Conservation (phyloP, 139 green algal genomes). For the Chlorella sp. region DNA sequence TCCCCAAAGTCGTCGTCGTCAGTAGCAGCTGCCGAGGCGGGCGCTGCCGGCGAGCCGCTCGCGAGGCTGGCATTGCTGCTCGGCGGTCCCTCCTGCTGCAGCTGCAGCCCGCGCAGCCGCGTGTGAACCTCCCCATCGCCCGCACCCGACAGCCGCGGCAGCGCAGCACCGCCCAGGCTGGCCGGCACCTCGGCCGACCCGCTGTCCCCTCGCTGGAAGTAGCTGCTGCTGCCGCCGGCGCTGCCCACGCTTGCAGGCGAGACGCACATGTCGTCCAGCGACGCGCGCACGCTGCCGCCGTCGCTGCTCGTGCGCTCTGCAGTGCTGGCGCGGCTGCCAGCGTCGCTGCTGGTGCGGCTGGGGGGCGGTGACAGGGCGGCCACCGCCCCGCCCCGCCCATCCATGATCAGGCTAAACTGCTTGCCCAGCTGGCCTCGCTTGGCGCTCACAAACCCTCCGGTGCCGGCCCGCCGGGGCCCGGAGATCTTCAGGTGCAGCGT, state of each 20-base stretch:
- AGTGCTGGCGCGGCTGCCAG: too few relatives aligned
- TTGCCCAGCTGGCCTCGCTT: background rate
- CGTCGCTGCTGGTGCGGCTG: background rate
- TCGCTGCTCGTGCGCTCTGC: too few relatives aligned
- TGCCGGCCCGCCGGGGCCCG: background rate
- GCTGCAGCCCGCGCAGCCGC: conserved; percentile 11
- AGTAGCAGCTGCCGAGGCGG: background rate
- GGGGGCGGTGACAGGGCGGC: conserved; percentile 14
- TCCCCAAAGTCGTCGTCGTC: conserved; percentile 27
- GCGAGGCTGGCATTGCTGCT: conserved; percentile 6
- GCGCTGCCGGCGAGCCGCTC: background rate
- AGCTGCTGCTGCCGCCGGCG: conserved; percentile 10
- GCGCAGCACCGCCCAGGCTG: too few relatives aligned
- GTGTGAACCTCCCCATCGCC: conserved; percentile 22
- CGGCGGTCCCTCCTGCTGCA: background rate
- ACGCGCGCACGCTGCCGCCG: background rate
- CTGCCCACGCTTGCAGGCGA: background rate
- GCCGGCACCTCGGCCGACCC: background rate
- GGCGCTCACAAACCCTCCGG: conserved; percentile 22
- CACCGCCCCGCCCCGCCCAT: conserved; percentile 2
- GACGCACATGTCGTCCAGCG: background rate
- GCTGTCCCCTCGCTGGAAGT: background rate
- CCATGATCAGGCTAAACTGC: conserved; percentile 24
- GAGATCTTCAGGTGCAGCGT: conserved; percentile 2
- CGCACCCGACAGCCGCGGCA: background rate